Evolutionary conservation across 2,329 filamentous ascomycete genomes (phyloP).

Genomic region (Catunica adiposa): DNA sequence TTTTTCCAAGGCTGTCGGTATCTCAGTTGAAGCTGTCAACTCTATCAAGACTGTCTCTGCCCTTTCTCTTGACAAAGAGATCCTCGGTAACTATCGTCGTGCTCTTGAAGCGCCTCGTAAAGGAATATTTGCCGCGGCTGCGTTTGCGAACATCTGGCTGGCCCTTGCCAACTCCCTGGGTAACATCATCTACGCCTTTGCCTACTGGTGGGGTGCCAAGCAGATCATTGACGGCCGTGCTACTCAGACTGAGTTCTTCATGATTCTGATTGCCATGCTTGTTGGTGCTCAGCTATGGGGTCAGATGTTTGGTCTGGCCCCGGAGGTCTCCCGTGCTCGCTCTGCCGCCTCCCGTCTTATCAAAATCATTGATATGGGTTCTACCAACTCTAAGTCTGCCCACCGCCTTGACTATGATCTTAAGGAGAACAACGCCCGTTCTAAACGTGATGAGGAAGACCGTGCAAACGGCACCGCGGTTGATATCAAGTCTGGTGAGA

Average conservation of each 20-base stretch:
- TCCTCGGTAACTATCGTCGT: conserved; percentile 35
- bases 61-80: conserved; percentile 35
- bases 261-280: conserved; percentile 54
- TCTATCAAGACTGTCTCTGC: conserved; percentile 47
- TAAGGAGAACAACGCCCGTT: conserved; percentile 15
- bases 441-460: conserved; percentile 26
- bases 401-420: conserved; percentile 15
- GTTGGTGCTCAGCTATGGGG: conserved; percentile 58
- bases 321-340: conserved; percentile 53
- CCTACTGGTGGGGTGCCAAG: conserved; percentile 66
- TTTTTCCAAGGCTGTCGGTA: conserved; percentile 44
- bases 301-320: conserved; percentile 58
- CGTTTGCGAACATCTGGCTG: conserved; percentile 41
- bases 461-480: background rate
- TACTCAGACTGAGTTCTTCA: conserved; percentile 53
- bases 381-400: conserved; percentile 13
- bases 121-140: conserved; percentile 34
- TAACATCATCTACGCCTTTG: conserved; percentile 56
- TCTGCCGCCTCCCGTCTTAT: conserved; percentile 43
- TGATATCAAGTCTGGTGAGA: background rate
- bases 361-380: conserved; percentile 31
- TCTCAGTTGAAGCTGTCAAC: conserved; percentile 51
- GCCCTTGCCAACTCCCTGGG: conserved; percentile 43
- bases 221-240: conserved; percentile 51
- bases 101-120: conserved; percentile 34